Evolutionary conservation across 2,329 filamentous ascomycete species (phyloP), one percentile per base, ranked within the genome.

Genomic region (Dactylella cylindrospora): DNA sequence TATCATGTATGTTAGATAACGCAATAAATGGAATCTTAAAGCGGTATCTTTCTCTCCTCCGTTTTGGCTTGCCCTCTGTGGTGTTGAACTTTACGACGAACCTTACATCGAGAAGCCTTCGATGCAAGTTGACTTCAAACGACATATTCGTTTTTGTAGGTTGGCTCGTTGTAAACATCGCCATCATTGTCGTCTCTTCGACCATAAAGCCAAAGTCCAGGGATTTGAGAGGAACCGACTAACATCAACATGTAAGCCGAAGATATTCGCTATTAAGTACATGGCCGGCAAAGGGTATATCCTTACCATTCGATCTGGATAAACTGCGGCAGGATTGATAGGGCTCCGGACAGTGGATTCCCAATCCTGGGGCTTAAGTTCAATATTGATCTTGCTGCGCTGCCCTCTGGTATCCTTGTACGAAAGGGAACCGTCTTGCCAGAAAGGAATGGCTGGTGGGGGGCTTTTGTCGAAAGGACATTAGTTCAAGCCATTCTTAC

Each of bases 181-280:
- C 71, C 70, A 84, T 79, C 77, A 90, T 82, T 0, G 75, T 74
- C 2, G 72, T 74, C 3, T 79, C 76, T 1, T 76, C 72, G 1
- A 78, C 67, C 72, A 82, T 76, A 32, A 82, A 74, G 0, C 87
- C 86, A 66, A 90, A 85, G 13, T 82, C 77, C 1, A 90, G 68
- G 0, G 73, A 74, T 1, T 70, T 67, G 2, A 79, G 74, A 1
- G 71, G 68, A 1, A 83, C 65, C 12, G 69, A 74, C 71, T 79
- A 72, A 15, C 28, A 20, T 13, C 12, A 5, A 3, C 28, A 31
- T 9, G 28, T 31, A 8, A 31, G 28, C 28, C 19, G 6, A 5
- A 25, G 3, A 12, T 12, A 35, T 57, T 19, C 43, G 28, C 13
- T 6, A 5, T 43, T 23, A 13, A 20, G 13, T n/a, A 20, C 10